phyloP scores from a whole-genome alignment of 2,329 filamentous ascomycete species.

The Parascedosporium putredinis region DNA sequence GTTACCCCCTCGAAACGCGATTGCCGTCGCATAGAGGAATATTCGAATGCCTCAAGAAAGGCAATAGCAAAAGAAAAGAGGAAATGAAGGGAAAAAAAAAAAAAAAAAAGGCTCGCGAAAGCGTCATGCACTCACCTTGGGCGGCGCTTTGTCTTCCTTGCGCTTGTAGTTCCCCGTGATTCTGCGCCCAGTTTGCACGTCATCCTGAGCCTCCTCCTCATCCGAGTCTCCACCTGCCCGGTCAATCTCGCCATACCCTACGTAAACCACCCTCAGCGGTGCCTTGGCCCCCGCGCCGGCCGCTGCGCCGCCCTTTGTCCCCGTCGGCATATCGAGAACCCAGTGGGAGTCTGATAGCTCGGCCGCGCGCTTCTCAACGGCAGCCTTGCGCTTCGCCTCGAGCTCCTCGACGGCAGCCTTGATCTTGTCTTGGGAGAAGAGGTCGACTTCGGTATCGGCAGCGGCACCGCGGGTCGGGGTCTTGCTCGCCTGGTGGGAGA shows the following conservation, averaged over 20 bases:
- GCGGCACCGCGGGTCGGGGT: neutral
- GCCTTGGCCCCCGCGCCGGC: slow-evolving; percentile 7
- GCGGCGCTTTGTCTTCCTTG: slow-evolving; percentile 3
- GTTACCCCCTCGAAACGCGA: too few relatives aligned
- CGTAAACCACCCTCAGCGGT: slow-evolving; percentile 6
- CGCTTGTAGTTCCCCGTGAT: slow-evolving; percentile 5
- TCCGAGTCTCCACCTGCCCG: slow-evolving; percentile 1
- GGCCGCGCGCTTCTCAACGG: slow-evolving; percentile 50
- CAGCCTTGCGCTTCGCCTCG: slow-evolving; percentile 52
- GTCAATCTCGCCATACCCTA: slow-evolving; percentile 7
- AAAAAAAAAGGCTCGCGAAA: neutral
- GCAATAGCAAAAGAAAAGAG: too few relatives aligned
- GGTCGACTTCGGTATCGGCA: neutral
- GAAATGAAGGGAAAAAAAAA: too few relatives aligned
- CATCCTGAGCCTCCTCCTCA: neutral
- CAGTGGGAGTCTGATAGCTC: slow-evolving; percentile 63
- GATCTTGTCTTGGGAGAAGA: slow-evolving; percentile 35
- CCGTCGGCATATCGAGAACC: slow-evolving; percentile 49
- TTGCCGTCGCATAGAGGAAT: too few relatives aligned
- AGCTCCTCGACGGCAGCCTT: slow-evolving; percentile 55
- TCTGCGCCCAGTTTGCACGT: neutral
- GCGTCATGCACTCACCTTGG: slow-evolving; percentile 3
- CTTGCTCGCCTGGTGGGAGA: slow-evolving; percentile 25
- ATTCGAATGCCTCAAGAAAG: too few relatives aligned
- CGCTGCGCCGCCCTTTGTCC: slow-evolving; percentile 20